phyloP scores from a whole-genome alignment of 805 yeast genomes.

The Candida railenensis region DNA sequence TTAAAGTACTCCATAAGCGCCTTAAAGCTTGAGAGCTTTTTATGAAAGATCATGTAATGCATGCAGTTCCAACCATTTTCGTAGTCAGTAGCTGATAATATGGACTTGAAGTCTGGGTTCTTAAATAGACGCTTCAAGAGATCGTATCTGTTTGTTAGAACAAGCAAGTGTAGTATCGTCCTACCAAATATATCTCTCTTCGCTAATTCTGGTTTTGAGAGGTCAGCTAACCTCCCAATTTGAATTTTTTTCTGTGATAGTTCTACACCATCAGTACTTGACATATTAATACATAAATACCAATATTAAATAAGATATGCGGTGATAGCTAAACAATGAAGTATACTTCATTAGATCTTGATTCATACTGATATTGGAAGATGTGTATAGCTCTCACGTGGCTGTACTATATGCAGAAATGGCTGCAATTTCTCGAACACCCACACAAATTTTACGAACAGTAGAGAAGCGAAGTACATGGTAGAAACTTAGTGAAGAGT shows the following conservation, averaged over 20 bases:
- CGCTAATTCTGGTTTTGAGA: slow-evolving; percentile 37
- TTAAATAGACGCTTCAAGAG: slow-evolving; percentile 46
- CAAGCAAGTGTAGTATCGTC: slow-evolving; percentile 56
- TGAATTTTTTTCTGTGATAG: neutral
- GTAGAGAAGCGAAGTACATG: too few relatives aligned
- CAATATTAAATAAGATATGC: neutral
- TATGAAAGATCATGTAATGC: slow-evolving; percentile 65
- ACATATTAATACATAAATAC: neutral
- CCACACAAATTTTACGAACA: too few relatives aligned
- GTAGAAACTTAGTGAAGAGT: too few relatives aligned
- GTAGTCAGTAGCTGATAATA: slow-evolving; percentile 47
- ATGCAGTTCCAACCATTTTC: slow-evolving; percentile 84
- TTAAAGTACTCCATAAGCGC: slow-evolving; percentile 28
- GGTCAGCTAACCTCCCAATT: slow-evolving; percentile 13
- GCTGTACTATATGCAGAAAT: neutral
- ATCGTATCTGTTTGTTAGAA: slow-evolving; percentile 49
- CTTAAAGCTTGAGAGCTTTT: slow-evolving; percentile 54
- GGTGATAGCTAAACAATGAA: neutral
- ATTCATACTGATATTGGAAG: neutral
- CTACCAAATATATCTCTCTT: slow-evolving; percentile 72
- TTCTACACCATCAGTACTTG: neutral
- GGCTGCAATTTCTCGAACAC: neutral
- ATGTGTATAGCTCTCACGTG: neutral
- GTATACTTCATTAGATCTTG: neutral
- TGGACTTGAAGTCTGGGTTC: slow-evolving; percentile 45